phyloP scores from a whole-genome alignment of 83 land plant genomes.

The Thuja plicata region DNA sequence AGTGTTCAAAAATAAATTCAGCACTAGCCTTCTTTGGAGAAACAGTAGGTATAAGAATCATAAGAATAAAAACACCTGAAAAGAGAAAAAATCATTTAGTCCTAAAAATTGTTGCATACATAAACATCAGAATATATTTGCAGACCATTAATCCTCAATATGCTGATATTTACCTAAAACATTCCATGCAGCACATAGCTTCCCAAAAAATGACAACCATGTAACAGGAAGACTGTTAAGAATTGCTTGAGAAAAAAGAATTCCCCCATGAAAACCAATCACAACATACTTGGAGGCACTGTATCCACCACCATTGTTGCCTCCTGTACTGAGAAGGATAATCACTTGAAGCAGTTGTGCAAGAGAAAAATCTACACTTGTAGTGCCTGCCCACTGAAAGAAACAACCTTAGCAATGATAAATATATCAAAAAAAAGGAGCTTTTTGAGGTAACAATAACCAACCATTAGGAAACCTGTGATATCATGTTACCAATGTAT shows the following conservation, averaged over 20 bases:
- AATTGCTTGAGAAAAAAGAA: constrained; percentile 74
- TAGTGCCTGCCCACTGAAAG: constrained; percentile 88
- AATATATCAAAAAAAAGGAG: neutral
- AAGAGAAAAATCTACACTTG: constrained; percentile 82
- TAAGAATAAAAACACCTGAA: constrained; percentile 86
- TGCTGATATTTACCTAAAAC: constrained; percentile 53
- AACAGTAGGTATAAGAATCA: constrained; percentile 75
- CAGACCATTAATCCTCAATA: neutral
- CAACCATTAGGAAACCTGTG: neutral
- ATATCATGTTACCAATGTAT: neutral
- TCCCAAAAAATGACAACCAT: constrained; percentile 74
- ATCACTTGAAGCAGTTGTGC: constrained; percentile 87
- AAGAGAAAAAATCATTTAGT: neutral
- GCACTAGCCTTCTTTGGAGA: constrained; percentile 66
- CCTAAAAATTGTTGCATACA: neutral
- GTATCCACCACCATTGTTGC: constrained; percentile 82
- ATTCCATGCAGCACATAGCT: constrained; percentile 86
- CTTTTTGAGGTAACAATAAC: neutral
- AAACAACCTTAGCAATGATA: neutral
- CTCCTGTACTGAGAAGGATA: constrained; percentile 88
- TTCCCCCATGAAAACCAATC: constrained; percentile 77
- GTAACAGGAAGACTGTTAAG: constrained; percentile 77
- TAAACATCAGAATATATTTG: neutral
- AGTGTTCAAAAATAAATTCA: constrained; percentile 76
- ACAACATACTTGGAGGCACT: constrained; percentile 79